Evolutionary conservation across 1,284 basidiomycete species (phyloP), one percentile per base, ranked within the genome.

Genomic region (Cryptococcus neoformans): DNA sequence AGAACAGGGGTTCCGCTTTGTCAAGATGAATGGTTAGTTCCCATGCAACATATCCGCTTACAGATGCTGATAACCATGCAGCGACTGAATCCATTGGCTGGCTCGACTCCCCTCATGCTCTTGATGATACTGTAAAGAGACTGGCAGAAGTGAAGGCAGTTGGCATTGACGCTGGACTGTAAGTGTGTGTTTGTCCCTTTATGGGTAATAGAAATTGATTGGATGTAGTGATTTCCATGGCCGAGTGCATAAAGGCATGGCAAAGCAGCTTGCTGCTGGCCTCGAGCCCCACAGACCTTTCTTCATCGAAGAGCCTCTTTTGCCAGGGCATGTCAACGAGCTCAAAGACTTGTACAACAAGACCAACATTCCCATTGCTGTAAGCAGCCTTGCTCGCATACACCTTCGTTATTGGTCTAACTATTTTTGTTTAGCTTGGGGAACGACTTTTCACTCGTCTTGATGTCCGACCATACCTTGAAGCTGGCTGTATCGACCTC

Each of bases 291-390:
- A 85, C 54, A 79, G 81, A 37, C 86, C 87, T 0, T 73, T 90
- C 16, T 90, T 89, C 72, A 87, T 89, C 64, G 87, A 90, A 79
- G 87, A 89, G 65, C 86, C 87, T 0, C 83, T 89, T 42, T 83
- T 87, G 2, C 78, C 79, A 3, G 78, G 77, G 6, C 74, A 79
- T 51, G 73, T 78, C 49, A 72, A 75, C 51, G 79, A 80, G 69
- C 66, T 79, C 55, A 77, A 79, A 62, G 76, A 79, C 56, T 66
- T 80, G 49, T 79, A 80, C 63, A 74, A 73, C 54, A 74, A 79
- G 64, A 79, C 78, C 6, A 75, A 72, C n/a, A 80, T 80, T 50
- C 79, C 79, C 16, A 79, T 80, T 44, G 79, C 79, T 45, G 75
- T 77, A 44, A 59, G 72, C 63, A 11, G 16, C 11, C 17, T 4